Base-by-base conservation (phyloP, 306 rosid genomes). In the Vachellia pachyceras region DNA sequence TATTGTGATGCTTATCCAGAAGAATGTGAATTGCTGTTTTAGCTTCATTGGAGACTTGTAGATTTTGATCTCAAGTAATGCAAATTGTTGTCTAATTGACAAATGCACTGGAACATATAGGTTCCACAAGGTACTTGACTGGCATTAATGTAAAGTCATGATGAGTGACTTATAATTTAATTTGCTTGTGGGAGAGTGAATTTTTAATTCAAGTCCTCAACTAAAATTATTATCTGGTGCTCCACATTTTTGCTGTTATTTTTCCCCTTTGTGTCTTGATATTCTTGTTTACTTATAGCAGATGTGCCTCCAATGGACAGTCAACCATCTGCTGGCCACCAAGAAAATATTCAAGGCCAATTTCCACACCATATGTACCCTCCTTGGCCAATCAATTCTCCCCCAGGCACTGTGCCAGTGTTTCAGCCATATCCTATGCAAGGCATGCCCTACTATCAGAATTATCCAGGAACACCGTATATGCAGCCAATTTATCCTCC, bases 311-410 rank as follows among this genome's bases (percentile, higher is more conserved):
- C 91, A 35, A 22, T 54, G 84, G 92, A 89, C 72, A 85, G 77
- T 81, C 95, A 90, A 84, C 85, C 88, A 78, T 87, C 89, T 11
- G 65, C 74, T 3, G 90, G 94, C 58, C 86, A 85, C 69, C 97
- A 82, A 76, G 98, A 91, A 75, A 84, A 95, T 85, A 78, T 86
- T 84, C 99, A 86, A 45, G 98, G 97, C 39, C 98, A 93, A 80
- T 94, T 87, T 88, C 97, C 97, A 22, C 97, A 77, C 80, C 95
- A 88, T 60, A 86, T 96, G 92, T 92, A 75, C 73, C 93, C 98
- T 84, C 92, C 96, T 50, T 96, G 99, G 99, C 98, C 97, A 77
- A 73, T 93, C 82, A 95, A 93, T 86, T 90, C 97, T 88, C 90
- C 97, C 41, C 91, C 94, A 1, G 97, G 98, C 41, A 61, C 93